Evolutionary conservation across 345 rosid species (phyloP).

Genomic region (Melaleuca quinquenervia): DNA sequence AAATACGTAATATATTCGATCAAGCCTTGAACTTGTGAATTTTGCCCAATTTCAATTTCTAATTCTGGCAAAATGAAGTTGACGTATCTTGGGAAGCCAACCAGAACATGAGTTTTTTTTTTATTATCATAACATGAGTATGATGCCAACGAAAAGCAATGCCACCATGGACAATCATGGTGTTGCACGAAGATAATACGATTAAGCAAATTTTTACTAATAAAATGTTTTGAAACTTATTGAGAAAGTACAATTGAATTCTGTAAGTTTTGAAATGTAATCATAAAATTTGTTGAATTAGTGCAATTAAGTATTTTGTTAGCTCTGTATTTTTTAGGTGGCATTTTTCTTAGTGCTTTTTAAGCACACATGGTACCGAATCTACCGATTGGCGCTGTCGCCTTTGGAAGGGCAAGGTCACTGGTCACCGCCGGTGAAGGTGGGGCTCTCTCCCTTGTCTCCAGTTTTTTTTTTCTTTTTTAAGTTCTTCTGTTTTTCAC

Average conservation of each 20-base stretch:
- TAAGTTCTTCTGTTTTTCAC: not conserved
- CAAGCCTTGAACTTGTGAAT: not conserved
- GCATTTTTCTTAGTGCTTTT: not conserved
- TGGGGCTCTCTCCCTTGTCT: not conserved
- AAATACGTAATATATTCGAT: not conserved
- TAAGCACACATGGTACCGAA: not conserved
- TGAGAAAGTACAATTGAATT: rapidly evolving
- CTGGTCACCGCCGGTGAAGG: not conserved
- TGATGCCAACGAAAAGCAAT: not conserved
- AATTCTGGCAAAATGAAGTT: not conserved
- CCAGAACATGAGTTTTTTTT: not conserved
- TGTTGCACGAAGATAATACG: not conserved
- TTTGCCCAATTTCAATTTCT: not conserved
- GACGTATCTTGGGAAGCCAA: not conserved
- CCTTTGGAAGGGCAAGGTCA: not conserved
- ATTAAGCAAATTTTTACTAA: not conserved
- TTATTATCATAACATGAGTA: not conserved
- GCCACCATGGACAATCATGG: not conserved
- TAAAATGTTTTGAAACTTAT: not conserved
- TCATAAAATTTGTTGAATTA: not conserved
- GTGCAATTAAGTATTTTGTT: not conserved
- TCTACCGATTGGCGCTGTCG: not conserved
- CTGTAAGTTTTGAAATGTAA: not conserved
- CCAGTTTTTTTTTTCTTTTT: not conserved
- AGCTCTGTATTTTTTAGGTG: not conserved